Base-by-base conservation (phyloP, 257 asterid species). In the Schizonepeta tenuifolia region DNA sequence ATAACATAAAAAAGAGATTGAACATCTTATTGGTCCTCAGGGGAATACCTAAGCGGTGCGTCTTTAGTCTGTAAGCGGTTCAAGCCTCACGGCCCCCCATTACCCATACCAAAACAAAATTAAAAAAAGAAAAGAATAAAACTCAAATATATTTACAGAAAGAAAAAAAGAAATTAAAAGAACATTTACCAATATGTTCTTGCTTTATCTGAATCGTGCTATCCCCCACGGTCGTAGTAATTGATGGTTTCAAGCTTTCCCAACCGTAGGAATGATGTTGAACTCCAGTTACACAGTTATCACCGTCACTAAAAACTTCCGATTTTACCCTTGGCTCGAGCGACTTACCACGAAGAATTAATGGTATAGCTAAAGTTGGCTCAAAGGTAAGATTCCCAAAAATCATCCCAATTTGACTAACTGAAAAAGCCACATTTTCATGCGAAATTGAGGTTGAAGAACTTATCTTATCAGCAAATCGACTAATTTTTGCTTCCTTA, bases 321-420 rank as follows among this genome's bases (percentile, higher is more conserved):
- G 54, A 9, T 73, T 73, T 56, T 0, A 62, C 53, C 50, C 26
- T 71, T 0, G 26, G 53, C 28, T 60, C 18, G 9, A 28, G 21
- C 9, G 54, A 44, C 40, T 58, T 56, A 17, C 28, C 65, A 7
- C 56, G 46, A 43, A 53, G 10, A 43, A 9, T 46, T 9, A 67
- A 17, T 3, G 71, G 79, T 4, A 67, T 17, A 13, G 73, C 38
- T 36, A 50, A 4, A 60, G 14, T 28, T 65, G 76, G 73, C 70
- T 70, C 76, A 56, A 53, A 71, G 9, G 64, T 65, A 35, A 75
- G 49, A 38, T 70, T 75, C 15, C 77, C 84, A 56, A 76, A 65
- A 17, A 67, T 54, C 76, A 64, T 62, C 35, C 79, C 77, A 43
- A 70, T 33, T 60, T 77, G 68, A 41, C 50, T 6, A 14, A 62